These are phyloP conservation scores for Tricholoma furcatifolium DNA, from an alignment of 768 basidiomycete species.

Conservation along the genomic window DNA sequence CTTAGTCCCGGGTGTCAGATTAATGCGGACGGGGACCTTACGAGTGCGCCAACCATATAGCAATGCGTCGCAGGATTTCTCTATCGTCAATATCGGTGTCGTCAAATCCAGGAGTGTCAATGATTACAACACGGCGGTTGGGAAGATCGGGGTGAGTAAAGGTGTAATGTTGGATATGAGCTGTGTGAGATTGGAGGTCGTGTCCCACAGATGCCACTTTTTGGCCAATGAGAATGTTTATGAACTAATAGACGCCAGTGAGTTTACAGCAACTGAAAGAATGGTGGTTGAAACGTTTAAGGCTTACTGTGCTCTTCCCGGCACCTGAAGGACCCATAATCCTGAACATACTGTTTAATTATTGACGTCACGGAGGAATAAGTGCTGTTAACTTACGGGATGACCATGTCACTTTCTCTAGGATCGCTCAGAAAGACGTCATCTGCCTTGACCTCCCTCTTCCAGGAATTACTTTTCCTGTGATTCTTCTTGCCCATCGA, in stretches of 20 bases:
- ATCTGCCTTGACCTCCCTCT: slow-evolving; percentile 13
- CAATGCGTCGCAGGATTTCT: slow-evolving; percentile 20
- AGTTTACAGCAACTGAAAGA: not conserved
- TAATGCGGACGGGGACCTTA: not conserved
- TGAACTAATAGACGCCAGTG: slow-evolving; percentile 18
- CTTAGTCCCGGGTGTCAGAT: not conserved
- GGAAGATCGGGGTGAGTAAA: slow-evolving; percentile 15
- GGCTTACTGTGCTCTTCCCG: slow-evolving; percentile 20
- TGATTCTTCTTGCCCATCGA: slow-evolving; percentile 4
- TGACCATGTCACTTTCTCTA: slow-evolving; percentile 12
- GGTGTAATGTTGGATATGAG: slow-evolving; percentile 20
- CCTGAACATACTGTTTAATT: slow-evolving; percentile 1
- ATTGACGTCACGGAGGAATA: not conserved
- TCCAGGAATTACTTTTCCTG: slow-evolving; percentile 9
- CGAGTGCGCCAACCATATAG: slow-evolving; percentile 22
- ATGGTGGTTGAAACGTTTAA: no score
- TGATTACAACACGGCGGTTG: slow-evolving; percentile 18
- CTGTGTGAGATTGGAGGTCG: slow-evolving; percentile 19
- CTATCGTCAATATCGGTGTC: slow-evolving; percentile 20
- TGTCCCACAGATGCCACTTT: slow-evolving; percentile 16
- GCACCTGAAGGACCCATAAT: slow-evolving; percentile 22
- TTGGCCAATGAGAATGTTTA: slow-evolving; percentile 22
- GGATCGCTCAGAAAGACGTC: slow-evolving; percentile 16
- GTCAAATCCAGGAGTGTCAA: slow-evolving; percentile 25
- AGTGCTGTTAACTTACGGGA: slow-evolving; percentile 12